phyloP scores from a whole-genome alignment of 2,329 filamentous ascomycete genomes.

The Alternaria triticina region DNA sequence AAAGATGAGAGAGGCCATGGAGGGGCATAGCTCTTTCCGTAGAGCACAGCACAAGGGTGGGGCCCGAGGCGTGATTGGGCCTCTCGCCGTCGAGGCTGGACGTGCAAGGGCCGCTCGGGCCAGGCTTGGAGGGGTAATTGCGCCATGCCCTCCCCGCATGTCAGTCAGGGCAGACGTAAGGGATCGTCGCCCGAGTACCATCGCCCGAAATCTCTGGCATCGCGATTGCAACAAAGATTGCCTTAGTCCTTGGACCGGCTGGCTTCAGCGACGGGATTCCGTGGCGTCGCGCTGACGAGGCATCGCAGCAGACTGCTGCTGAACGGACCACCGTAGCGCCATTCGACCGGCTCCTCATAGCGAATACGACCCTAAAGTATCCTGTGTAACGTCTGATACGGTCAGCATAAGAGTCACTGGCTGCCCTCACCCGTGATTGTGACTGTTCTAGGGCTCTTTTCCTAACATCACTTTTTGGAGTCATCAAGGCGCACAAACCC shows the following conservation, averaged over 20 bases:
- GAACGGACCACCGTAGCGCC: background rate
- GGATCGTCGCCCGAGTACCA: background rate
- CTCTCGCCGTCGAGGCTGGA: slow-evolving; percentile 3
- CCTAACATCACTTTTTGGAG: background rate
- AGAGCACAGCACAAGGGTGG: slow-evolving; percentile 17
- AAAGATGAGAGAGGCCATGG: slow-evolving; percentile 13
- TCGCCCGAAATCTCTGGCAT: background rate
- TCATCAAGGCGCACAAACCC: background rate
- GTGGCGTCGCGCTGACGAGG: background rate
- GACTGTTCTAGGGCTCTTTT: background rate
- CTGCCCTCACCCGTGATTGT: background rate
- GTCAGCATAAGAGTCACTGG: background rate
- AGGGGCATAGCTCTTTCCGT: slow-evolving; percentile 17
- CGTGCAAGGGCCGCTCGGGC: slow-evolving; percentile 12
- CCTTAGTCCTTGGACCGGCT: background rate
- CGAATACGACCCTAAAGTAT: slow-evolving; percentile 2
- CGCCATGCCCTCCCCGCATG: slow-evolving; percentile 4
- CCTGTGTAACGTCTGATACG: background rate
- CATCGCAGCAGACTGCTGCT: background rate
- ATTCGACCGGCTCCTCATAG: slow-evolving; percentile 7
- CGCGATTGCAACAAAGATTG: background rate
- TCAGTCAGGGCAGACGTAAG: slow-evolving; percentile 15
- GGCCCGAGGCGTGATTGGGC: slow-evolving; percentile 11
- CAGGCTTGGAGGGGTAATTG: slow-evolving; percentile 16
- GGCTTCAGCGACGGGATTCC: background rate